Conservation (phyloP, 129 eudicot species). For the Flaveria trinervia region DNA sequence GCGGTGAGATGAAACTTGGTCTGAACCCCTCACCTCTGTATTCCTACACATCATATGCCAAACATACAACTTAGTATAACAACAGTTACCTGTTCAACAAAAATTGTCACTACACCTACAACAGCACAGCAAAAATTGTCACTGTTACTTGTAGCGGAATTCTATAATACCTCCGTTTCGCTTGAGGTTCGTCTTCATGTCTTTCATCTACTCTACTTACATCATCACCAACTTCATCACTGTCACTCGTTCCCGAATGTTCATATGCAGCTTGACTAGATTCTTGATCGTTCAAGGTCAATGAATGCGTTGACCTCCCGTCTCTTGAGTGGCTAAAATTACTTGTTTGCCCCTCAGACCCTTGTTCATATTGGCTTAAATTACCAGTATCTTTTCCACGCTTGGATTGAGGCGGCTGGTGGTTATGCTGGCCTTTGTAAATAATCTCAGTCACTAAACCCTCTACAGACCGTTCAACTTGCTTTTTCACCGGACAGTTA, state of each 20-base stretch:
- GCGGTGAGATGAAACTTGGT: conserved; percentile 68
- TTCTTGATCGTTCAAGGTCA: conserved; percentile 61
- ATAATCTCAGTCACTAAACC: conserved; percentile 83
- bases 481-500: conserved; percentile 82
- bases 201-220: conserved; percentile 59
- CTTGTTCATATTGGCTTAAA: conserved; percentile 46
- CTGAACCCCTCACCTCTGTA: conserved; percentile 58
- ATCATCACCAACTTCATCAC: conserved; percentile 76
- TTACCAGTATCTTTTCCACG: conserved; percentile 63
- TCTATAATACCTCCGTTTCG: conserved; percentile 69
- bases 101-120: not conserved
- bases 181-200: conserved; percentile 70
- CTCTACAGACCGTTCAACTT: conserved; percentile 88
- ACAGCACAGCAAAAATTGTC: not conserved
- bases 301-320: conserved; percentile 31
- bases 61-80: conserved; percentile 6
- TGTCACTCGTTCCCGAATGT: conserved; percentile 76
- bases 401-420: conserved; percentile 66
- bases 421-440: conserved; percentile 94
- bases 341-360: conserved; percentile 41
- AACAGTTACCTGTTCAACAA: conserved; percentile 19
- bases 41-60: conserved; percentile 49
- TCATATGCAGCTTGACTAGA: conserved; percentile 77
- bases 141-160: not conserved
- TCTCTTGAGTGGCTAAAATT: conserved; percentile 41